Evolutionary conservation across 345 rosid genomes (phyloP), one percentile per base, ranked within the genome.

Genomic region (Anacardium occidentale): DNA sequence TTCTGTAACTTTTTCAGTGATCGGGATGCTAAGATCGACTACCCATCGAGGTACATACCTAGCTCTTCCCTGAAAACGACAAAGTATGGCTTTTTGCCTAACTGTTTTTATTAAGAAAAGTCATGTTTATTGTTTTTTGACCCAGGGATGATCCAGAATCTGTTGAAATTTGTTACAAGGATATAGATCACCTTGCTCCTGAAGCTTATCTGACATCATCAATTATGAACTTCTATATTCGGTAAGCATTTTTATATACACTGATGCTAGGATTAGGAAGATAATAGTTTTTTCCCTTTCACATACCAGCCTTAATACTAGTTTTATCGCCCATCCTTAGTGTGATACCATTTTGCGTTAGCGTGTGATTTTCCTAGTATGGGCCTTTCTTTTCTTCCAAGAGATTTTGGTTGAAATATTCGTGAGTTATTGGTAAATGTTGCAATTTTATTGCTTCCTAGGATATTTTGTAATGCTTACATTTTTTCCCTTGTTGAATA

Each of bases 191-290:
- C 80, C 96, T 95, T 78, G 85, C 75, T 20, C 92, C 96, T 75
- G 78, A 69, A 75, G 87, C 79, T 42, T 89, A 68, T 78, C 75
- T 95, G 80, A 86, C 90, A 40, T 92, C 99, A 5, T 80, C 91
- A 22, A 82, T 92, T 51, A 91, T 92, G 91, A 95, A 92, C 68
- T 95, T 92, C 73, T 92, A 95, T 78, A 82, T 91, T 59, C 80
- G 87, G 99, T 91, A 77, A 73, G 83, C 79, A 32, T 67, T 18
- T 61, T 26, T 42, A 29, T 65, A 22, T 40, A 66, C 24, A 20
- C 67, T 73, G 69, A 61, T 67, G n/a, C 37, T 7, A 40, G 58
- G 21, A 64, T 37, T 77, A 52, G 58, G 34, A 58, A 22, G 62
- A 29, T n/a, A 7, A 58, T 18, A n/a, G 10, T 50, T 53, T 42